Percentiles rank a stretch among this genome's conserved stretches.
These are phyloP conservation scores for Ichthyophthirius multifiliis DNA, from an alignment of 169 alveolate genomes.

Conservation along the genomic window DNA sequence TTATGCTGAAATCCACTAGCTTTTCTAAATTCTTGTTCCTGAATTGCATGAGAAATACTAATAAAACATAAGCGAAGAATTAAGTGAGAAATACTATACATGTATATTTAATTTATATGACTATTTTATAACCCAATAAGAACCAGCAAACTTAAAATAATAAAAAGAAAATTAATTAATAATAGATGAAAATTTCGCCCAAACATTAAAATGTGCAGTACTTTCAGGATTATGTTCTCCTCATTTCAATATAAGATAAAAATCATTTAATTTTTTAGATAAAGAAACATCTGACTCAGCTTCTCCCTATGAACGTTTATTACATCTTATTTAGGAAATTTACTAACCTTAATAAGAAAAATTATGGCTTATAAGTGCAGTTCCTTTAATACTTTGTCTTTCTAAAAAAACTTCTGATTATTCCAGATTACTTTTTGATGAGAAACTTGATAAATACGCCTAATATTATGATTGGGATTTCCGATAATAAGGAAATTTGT, in stretches of 20 bases:
- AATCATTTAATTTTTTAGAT: conserved; percentile 10
- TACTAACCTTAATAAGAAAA: conserved; percentile 55
- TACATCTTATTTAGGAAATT: conserved; percentile 22
- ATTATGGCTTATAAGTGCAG: conserved; percentile 59
- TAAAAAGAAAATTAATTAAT: neutral
- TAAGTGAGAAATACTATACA: neutral
- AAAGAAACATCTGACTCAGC: neutral
- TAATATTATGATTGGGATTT: conserved; percentile 33
- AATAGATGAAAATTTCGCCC: neutral
- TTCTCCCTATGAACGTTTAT: neutral
- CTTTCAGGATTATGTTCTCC: conserved; percentile 3
- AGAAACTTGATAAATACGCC: conserved; percentile 35
- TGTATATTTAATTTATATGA: conserved; percentile 9
- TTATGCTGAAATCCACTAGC: neutral
- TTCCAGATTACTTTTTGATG: conserved; percentile 54
- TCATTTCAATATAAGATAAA: neutral
- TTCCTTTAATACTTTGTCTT: conserved; percentile 44
- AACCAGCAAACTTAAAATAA: conserved; percentile 13
- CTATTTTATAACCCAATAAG: neutral
- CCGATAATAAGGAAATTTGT: neutral
- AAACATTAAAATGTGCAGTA: neutral
- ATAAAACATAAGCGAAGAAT: neutral
- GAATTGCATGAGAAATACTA: neutral
- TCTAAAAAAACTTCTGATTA: conserved; percentile 52
- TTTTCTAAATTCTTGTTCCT: neutral